Conservation (phyloP, 306 rosid species). For the Sicyos baderoa region DNA sequence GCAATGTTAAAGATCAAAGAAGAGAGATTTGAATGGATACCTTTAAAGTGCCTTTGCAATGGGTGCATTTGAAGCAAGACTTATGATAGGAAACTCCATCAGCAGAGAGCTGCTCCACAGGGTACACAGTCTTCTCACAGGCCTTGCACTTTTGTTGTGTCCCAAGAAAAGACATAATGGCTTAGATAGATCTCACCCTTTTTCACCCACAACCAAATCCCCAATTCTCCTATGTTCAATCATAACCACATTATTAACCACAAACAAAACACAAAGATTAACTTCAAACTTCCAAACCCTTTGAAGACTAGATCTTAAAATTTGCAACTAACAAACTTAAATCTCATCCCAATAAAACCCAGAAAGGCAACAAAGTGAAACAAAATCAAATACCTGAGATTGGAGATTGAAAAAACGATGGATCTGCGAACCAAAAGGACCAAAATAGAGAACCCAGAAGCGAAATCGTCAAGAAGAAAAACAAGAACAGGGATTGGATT, state of each 20-base stretch:
- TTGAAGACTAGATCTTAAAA: not conserved
- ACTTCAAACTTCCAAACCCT: not conserved
- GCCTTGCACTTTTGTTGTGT: slow-evolving; percentile 94
- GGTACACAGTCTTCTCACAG: slow-evolving; percentile 86
- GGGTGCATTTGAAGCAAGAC: slow-evolving; percentile 92
- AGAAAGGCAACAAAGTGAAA: not conserved
- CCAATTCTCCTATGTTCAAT: slow-evolving; percentile 1
- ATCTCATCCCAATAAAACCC: not conserved
- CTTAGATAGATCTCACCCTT: slow-evolving; percentile 47
- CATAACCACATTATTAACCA: not conserved
- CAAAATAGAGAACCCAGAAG: slow-evolving; percentile 1
- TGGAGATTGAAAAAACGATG: not conserved
- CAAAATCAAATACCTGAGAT: slow-evolving; percentile 10
- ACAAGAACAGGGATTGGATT: not conserved
- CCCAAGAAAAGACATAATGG: slow-evolving; percentile 71
- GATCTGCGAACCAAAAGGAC: not conserved
- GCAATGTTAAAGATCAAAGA: not conserved
- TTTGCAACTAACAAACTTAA: not conserved
- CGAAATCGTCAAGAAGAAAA: not conserved
- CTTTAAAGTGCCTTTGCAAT: slow-evolving; percentile 95
- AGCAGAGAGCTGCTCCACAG: slow-evolving; percentile 82
- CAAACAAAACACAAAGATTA: not conserved
- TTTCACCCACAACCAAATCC: slow-evolving; percentile 11
- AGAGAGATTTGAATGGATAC: slow-evolving; percentile 26
- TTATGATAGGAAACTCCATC: slow-evolving; percentile 85